These are phyloP conservation scores for Aspergillus conjunctus DNA, from an alignment of 495 filamentous ascomycete species.

Conservation along the genomic window DNA sequence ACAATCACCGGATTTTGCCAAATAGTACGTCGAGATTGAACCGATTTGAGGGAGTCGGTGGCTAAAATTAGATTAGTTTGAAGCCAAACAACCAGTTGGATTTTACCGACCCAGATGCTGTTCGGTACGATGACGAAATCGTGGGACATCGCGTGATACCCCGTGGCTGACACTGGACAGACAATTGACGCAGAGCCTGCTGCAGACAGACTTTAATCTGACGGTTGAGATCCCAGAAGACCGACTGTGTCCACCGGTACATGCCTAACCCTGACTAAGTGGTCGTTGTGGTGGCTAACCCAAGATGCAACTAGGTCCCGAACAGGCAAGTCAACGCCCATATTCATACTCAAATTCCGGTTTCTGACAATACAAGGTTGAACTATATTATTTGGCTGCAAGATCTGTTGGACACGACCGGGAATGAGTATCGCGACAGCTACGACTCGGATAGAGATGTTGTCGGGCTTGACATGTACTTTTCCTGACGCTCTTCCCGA, in stretches of 20 bases:
- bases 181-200: conserved; percentile 78
- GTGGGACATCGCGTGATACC: background rate
- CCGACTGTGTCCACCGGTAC: conserved; percentile 87
- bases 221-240: conserved; percentile 70
- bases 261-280: conserved; percentile 17
- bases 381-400: conserved; percentile 95
- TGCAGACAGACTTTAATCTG: conserved; percentile 75
- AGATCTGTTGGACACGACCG: conserved; percentile 76
- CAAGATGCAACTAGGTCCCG: conserved; percentile 54
- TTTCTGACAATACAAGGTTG: conserved; percentile 46
- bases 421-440: conserved; percentile 49
- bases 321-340: conserved; percentile 51
- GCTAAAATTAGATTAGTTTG: conserved; percentile 43
- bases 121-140: conserved; percentile 53
- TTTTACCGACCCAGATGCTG: conserved; percentile 76
- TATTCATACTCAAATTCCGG: background rate
- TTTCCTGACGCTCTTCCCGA: background rate
- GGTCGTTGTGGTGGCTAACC: background rate
- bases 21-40: conserved; percentile 41
- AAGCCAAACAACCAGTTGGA: conserved; percentile 69
- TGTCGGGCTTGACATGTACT: conserved; percentile 76
- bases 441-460: conserved; percentile 61
- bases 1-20: conserved; percentile 60
- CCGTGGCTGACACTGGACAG: conserved; percentile 33
- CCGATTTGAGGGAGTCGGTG: background rate